Evolutionary conservation across 805 yeast genomes (phyloP), one percentile per base, ranked within the genome.

Genomic region (Pichia californica): DNA sequence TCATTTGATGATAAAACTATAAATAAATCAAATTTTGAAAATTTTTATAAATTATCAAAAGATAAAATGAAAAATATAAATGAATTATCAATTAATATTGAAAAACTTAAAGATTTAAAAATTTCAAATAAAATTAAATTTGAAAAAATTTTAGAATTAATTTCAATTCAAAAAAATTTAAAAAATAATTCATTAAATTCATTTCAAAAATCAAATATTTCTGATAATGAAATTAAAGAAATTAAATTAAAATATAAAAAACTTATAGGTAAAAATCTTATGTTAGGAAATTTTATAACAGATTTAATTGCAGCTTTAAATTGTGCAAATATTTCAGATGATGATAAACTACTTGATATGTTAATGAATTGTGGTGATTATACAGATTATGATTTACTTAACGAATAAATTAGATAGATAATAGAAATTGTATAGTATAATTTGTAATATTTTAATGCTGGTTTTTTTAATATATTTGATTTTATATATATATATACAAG

Each of bases 281-380:
- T 59, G 31, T 27, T 60, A 19, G 50, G 58, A 30, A 59, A 56
- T 26, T 61, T 65, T 41, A 61, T 66, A 7, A 52, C 57, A 7
- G 56, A 59, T 19, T 44, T 64, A 23, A 53, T 69, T 0, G 57
- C 68, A 1, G 58, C 69, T 11, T 48, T 61, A 28, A 64, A 68
- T 2, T 49, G 50, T 16, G 45, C 62, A 1, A 55, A 68, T 43
- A 55, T 70, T 58, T 46, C 49, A 10, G 41, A 53, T 1, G 67
- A 68, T 43, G 57, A 56, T 6, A 45, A 43, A 10, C 42, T 68
- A 25, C 44, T 41, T 8, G 58, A 62, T 3, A 59, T 62, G 6
- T 49, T 67, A 13, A 40, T 59, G 26, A 54, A 45, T 25, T 57
- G 66, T 44, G 61, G 62, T 13, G 61, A 60, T 38, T 55, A 55